These are phyloP conservation scores for Cytidiella melzeri DNA, from an alignment of 768 basidiomycete species.

Conservation along the genomic window DNA sequence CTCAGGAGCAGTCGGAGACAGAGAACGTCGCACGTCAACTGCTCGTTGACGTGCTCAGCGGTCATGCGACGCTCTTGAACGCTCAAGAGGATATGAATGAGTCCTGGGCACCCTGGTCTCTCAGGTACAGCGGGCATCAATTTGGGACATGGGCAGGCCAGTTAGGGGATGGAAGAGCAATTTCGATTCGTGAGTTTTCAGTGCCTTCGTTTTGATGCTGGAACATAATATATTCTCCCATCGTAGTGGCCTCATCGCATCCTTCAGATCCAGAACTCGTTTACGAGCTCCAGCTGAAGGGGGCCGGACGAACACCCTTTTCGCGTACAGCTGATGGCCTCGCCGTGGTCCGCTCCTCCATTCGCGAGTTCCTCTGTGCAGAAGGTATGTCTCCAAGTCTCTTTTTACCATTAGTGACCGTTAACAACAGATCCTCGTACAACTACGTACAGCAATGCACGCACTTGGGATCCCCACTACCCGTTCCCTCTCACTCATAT, in stretches of 20 bases:
- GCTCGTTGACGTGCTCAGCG: slow-evolving; percentile 77
- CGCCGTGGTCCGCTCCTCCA: slow-evolving; percentile 90
- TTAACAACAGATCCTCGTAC: slow-evolving; percentile 12
- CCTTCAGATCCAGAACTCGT: slow-evolving; percentile 45
- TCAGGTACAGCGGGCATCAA: slow-evolving; percentile 89
- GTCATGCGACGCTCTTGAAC: slow-evolving; percentile 65
- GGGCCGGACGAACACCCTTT: slow-evolving; percentile 91
- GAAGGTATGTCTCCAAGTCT: slow-evolving; percentile 54
- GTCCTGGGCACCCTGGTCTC: slow-evolving; percentile 61
- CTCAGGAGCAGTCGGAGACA: slow-evolving; percentile 22
- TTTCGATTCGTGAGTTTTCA: slow-evolving; percentile 55
- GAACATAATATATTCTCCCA: not conserved
- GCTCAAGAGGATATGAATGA: slow-evolving; percentile 25
- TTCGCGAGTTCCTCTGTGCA: slow-evolving; percentile 89
- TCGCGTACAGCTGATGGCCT: slow-evolving; percentile 90
- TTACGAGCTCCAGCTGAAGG: slow-evolving; percentile 93
- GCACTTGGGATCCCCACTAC: slow-evolving; percentile 87
- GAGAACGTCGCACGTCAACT: slow-evolving; percentile 47
- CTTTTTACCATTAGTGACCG: not conserved
- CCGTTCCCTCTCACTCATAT: slow-evolving; percentile 75
- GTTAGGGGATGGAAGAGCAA: slow-evolving; percentile 92
- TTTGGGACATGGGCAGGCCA: slow-evolving; percentile 92
- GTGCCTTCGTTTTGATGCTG: not conserved
- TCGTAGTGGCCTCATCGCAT: slow-evolving; percentile 71
- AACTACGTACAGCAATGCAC: slow-evolving; percentile 43